Evolutionary conservation across 2,329 filamentous ascomycete genomes (phyloP).

Genomic region (Pseudocercospora eumusae): DNA sequence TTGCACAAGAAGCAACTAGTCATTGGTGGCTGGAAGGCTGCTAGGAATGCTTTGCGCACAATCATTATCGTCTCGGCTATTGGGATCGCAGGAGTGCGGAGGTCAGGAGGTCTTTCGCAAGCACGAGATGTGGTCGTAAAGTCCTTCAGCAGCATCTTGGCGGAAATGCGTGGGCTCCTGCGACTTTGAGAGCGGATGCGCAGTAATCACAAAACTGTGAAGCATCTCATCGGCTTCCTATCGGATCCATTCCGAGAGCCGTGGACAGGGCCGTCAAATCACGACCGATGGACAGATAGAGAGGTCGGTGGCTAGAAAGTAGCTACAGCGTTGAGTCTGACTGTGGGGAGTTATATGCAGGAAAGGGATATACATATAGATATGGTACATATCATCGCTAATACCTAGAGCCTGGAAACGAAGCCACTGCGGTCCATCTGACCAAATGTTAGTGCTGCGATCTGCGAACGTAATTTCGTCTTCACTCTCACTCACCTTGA

Average conservation of each 20-base stretch:
- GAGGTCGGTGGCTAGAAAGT: not conserved
- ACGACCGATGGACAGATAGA: not conserved
- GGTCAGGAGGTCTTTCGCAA: not conserved
- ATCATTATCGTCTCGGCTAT: slow-evolving; percentile 7
- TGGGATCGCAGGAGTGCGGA: slow-evolving; percentile 20
- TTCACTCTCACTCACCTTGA: slow-evolving; percentile 41
- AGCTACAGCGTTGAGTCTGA: not conserved
- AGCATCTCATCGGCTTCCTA: not conserved
- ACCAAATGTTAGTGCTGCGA: not conserved
- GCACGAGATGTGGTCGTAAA: not conserved
- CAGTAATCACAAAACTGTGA: not conserved
- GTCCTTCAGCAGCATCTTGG: not conserved
- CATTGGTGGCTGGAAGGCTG: slow-evolving; percentile 30
- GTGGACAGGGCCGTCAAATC: not conserved
- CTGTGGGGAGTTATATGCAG: not conserved
- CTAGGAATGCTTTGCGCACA: slow-evolving; percentile 16
- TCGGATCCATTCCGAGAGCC: not conserved
- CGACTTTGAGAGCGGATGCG: not conserved
- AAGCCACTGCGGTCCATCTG: slow-evolving; percentile 38
- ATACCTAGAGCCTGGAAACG: slow-evolving; percentile 31
- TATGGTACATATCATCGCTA: not conserved
- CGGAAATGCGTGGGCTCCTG: not conserved
- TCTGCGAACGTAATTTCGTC: not conserved
- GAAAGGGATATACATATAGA: not conserved
- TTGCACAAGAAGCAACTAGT: slow-evolving; percentile 23